Conservation (phyloP, 345 rosid genomes). For the Rhizophora mangle region DNA sequence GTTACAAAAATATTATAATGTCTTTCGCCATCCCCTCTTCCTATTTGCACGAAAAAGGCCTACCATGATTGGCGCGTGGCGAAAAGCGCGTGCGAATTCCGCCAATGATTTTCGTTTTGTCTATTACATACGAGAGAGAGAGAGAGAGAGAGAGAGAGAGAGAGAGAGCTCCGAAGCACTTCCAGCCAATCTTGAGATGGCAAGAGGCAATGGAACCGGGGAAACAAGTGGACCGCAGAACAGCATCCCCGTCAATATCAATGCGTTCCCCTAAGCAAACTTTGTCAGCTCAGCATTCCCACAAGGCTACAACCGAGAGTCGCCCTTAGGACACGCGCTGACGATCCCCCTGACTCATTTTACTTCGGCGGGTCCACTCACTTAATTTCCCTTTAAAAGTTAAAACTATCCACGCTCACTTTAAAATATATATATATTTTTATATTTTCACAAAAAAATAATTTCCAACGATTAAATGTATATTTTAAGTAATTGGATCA, state of each 20-base stretch:
- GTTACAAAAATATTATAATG: too few species aligned
- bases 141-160: background rate
- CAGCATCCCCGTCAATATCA: slow-evolving; percentile 16
- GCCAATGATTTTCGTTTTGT: too few species aligned
- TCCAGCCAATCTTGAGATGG: too few species aligned
- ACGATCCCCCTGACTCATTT: slow-evolving; percentile 36
- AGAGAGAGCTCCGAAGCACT: background rate
- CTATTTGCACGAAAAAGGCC: too few species aligned
- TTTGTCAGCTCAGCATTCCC: slow-evolving; percentile 11
- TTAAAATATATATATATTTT: too few species aligned
- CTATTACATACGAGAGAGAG: background rate
- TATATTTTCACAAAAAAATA: background rate
- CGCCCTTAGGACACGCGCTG: slow-evolving; percentile 55
- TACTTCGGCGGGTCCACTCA: slow-evolving; percentile 33
- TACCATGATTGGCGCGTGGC: too few species aligned
- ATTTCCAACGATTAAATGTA: background rate
- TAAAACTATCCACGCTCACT: background rate
- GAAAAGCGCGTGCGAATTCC: too few species aligned
- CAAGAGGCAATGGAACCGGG: background rate
- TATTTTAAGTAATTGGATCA: too few species aligned
- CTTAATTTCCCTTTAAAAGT: background rate
- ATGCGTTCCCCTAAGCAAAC: slow-evolving; percentile 7
- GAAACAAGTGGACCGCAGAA: slow-evolving; percentile 12
- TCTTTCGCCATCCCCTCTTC: too few species aligned
- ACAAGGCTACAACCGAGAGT: slow-evolving; percentile 28